Base-by-base conservation (phyloP, 129 eudicot species). In the Heracleum sosnowskyi region DNA sequence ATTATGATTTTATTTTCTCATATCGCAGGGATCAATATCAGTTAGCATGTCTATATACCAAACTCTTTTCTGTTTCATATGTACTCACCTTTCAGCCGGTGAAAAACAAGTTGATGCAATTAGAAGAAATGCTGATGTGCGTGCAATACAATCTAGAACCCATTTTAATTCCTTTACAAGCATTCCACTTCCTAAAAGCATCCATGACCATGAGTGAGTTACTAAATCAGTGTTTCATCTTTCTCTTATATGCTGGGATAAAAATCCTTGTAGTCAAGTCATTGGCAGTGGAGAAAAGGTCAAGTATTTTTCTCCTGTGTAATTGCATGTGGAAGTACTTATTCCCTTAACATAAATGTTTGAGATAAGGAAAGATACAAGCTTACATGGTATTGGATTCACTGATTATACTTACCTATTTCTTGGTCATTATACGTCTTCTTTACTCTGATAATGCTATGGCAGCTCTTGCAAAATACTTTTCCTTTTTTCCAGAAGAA, bases 21-120 rank as follows among this genome's bases (percentile, higher is more conserved):
- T 73, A 12, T 84, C 80, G 40, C 96, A 11, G 98, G 98, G 77
- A 35, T 35, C 37, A 35, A 35, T 35, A 35, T 35, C 37, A 35
- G 37, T 1, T 4, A 35, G 37, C 37, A 35, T 35, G 37, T 35
- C 37, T 35, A 35, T 35, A 35, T 35, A 35, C 37, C 37, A 35
- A 35, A 35, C 1, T 35, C 37, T 35, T 35, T 35, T 35, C 1
- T 35, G 37, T 35, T 35, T 35, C 4, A 4, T 35, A 35, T 35
- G 37, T 35, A 35, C 37, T 35, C 37, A 35, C 37, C 37, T 35
- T 35, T 35, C 37, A 35, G 1, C 37, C 1, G 37, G 37, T 35
- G 37, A 35, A 35, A 35, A 35, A 35, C 2, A 35, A 35, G 37
- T 1, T 35, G 37, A 35, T 1, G 37, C 37, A 1, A 35, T 35